These are phyloP conservation scores for Lentinula aciculospora DNA, from an alignment of 768 basidiomycete species.

Conservation along the genomic window DNA sequence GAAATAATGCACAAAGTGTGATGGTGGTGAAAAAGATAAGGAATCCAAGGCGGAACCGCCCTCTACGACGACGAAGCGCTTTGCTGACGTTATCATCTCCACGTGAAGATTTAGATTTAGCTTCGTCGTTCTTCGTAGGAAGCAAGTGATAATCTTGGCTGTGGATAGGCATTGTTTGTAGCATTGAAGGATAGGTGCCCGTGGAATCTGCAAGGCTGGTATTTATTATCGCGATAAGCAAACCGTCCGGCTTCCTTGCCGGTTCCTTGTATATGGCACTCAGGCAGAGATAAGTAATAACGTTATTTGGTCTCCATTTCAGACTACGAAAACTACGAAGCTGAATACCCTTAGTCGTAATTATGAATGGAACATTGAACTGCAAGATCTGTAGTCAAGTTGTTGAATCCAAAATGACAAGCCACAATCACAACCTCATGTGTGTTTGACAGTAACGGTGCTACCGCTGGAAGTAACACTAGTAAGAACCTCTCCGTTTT, in stretches of 20 bases:
- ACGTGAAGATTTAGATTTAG: background rate
- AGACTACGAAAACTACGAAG: too few relatives aligned
- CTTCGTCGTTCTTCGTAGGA: background rate
- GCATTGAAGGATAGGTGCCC: background rate
- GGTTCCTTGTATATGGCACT: too few relatives aligned
- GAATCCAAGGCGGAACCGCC: background rate
- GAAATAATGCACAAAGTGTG: background rate
- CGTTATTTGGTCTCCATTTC: too few relatives aligned
- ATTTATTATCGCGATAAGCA: background rate
- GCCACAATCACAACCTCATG: background rate
- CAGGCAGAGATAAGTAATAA: too few relatives aligned
- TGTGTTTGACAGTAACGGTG: background rate
- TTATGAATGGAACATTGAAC: too few relatives aligned
- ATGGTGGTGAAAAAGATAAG: background rate
- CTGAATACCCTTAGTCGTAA: too few relatives aligned
- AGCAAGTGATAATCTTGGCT: background rate
- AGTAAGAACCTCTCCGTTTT: slow-evolving; percentile 23
- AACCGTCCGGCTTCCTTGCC: background rate
- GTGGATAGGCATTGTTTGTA: background rate
- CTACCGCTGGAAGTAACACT: slow-evolving; percentile 18
- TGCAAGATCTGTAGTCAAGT: too few relatives aligned
- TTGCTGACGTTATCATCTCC: background rate
- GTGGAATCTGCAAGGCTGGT: background rate
- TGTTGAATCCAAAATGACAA: too few relatives aligned
- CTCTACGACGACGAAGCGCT: background rate